Conservation (phyloP, 768 basidiomycete genomes). For the Suillus sp. region DNA sequence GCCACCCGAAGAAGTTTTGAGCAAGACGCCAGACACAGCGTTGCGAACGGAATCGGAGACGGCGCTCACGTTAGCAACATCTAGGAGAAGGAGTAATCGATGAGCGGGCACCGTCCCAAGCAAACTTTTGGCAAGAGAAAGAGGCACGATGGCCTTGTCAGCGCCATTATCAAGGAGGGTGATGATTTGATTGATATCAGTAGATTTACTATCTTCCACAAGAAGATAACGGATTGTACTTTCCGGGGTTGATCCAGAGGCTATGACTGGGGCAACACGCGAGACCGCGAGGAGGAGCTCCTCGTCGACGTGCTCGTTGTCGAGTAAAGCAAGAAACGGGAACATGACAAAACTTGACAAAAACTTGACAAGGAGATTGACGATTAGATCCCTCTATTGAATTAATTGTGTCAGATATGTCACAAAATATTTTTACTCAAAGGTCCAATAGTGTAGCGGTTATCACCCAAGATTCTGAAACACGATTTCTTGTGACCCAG, state of each 20-base stretch:
- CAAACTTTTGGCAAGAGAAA: slow-evolving; percentile 64
- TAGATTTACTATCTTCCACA: slow-evolving; percentile 47
- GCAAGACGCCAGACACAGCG: slow-evolving; percentile 76
- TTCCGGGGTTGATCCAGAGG: slow-evolving; percentile 29
- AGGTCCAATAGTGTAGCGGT: slow-evolving; percentile 22
- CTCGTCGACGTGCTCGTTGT: slow-evolving; percentile 41
- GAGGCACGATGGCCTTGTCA: slow-evolving; percentile 76
- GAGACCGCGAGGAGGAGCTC: slow-evolving; percentile 59
- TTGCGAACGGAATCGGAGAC: slow-evolving; percentile 74
- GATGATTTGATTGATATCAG: slow-evolving; percentile 56
- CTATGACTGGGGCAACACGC: slow-evolving; percentile 78
- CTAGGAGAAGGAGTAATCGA: slow-evolving; percentile 75
- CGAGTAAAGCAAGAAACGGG: slow-evolving; percentile 63
- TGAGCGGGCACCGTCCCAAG: slow-evolving; percentile 69
- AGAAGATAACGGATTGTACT: slow-evolving; percentile 51
- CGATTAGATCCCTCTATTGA: not conserved
- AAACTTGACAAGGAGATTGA: not conserved
- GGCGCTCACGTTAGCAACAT: slow-evolving; percentile 70
- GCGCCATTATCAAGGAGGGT: slow-evolving; percentile 77
- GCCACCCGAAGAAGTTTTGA: slow-evolving; percentile 61
- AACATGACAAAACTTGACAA: slow-evolving; percentile 36
- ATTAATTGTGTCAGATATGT: not conserved
- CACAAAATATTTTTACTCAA: not conserved
- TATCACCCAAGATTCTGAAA: slow-evolving; percentile 23
- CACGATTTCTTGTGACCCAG: slow-evolving; percentile 18